Evolutionary conservation across 371 early-diverging fungal genomes (phyloP), one percentile per base, ranked within the genome.

Genomic region (Mortierella sp.): DNA sequence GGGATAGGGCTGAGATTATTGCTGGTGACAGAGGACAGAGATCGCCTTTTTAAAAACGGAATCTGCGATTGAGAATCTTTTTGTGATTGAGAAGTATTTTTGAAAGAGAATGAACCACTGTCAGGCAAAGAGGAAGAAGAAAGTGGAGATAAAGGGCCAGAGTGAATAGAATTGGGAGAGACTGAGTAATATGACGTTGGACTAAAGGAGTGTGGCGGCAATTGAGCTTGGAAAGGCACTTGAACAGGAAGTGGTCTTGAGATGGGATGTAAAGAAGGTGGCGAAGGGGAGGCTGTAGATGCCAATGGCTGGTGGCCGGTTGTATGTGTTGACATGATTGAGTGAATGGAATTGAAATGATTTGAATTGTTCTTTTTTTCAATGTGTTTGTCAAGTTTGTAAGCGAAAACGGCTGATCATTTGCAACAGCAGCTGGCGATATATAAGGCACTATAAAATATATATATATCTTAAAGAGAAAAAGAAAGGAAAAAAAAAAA

Each of bases 101-200:
- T 51, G 63, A 55, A 37, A 8, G 23, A 31, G 10, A 28, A 29
- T 9, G 55, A 34, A 2, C 57, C 53, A 49, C 23, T 34, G 28
- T 56, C 64, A 40, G 64, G 45, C 28, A 60, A 23, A 23, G 62
- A 55, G 29, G 61, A 66, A 37, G 66, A 35, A 15, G 57, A 66
- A 4, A 47, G 31, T 22, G 66, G 61, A 28, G 56, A 55, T 31
- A 55, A 28, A 8, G 51, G 72, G 23, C 23, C 66, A 19, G 61
- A 65, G 43, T 34, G 58, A 40, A 59, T 47, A 19, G 69, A 65
- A 6, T 64, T 49, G 10, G 75, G 65, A 6, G 75, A 64, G 17
- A 61, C 60, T 28, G 75, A 69, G 47, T 64, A 65, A 34, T 45
- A 75, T 1, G 75, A 69, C 9, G 65, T 64, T 6, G 76, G 70